These are phyloP conservation scores for Dendrocalamus sinicus DNA, from an alignment of 176 grass and related monocot species.

Conservation along the genomic window DNA sequence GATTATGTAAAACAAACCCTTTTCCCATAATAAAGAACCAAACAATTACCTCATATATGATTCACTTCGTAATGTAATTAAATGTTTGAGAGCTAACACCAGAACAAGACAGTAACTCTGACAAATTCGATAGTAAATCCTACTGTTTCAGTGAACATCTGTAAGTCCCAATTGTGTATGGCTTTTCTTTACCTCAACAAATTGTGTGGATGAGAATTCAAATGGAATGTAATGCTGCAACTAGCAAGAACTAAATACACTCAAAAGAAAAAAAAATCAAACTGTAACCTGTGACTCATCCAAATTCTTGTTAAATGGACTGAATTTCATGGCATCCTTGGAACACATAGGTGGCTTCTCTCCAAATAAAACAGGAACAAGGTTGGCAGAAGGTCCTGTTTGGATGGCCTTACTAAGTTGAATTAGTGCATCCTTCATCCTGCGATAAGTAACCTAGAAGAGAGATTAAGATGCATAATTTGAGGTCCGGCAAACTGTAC, in stretches of 20 bases:
- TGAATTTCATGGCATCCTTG: slow-evolving; percentile 71
- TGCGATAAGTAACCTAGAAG: slow-evolving; percentile 87
- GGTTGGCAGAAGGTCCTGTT: slow-evolving; percentile 76
- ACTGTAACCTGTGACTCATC: slow-evolving; percentile 84
- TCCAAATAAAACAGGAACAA: slow-evolving; percentile 96
- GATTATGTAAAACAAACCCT: background rate
- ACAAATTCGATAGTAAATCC: slow-evolving; percentile 18
- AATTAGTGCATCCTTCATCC: slow-evolving; percentile 93
- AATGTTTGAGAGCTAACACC: background rate
- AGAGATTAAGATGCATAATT: slow-evolving; percentile 45
- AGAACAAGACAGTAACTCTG: background rate
- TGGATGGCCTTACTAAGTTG: slow-evolving; percentile 81
- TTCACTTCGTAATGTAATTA: slow-evolving; percentile 20
- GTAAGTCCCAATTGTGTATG: slow-evolving; percentile 15
- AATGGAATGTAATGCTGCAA: slow-evolving; percentile 1
- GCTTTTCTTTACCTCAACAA: background rate
- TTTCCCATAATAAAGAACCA: background rate
- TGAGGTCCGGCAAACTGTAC: slow-evolving; percentile 1
- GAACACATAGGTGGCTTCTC: slow-evolving; percentile 66
- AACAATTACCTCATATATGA: background rate
- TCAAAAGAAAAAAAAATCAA: slow-evolving; percentile 17
- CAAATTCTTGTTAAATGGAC: slow-evolving; percentile 93
- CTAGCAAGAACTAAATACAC: slow-evolving; percentile 12
- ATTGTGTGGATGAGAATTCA: background rate
- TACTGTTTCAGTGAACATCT: slow-evolving; percentile 14